A percentile compares a stretch with the other conserved stretches of the same genome.
phyloP scores from a whole-genome alignment of 805 yeast genomes.

The Yarrowia sp. region DNA sequence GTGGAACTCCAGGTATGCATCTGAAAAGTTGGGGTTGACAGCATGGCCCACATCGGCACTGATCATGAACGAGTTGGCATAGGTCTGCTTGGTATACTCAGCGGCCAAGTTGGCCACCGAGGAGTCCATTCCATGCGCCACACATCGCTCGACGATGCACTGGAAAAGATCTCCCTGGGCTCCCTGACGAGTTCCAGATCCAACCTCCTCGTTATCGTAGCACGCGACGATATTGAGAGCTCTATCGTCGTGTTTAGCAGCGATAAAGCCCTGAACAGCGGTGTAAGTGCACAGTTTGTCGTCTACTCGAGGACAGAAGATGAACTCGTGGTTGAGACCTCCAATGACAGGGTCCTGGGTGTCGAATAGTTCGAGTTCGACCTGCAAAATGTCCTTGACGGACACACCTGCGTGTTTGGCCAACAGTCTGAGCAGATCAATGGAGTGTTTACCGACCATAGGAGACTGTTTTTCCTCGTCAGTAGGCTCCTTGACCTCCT shows the following conservation, averaged over 20 bases:
- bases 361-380: constrained; percentile 82
- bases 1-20: constrained; percentile 75
- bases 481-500: constrained; percentile 54
- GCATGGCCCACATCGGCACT: constrained; percentile 88
- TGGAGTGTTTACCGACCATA: constrained; percentile 69
- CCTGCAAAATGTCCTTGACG: constrained; percentile 67
- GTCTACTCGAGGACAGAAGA: constrained; percentile 83
- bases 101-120: constrained; percentile 40
- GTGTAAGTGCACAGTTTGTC: constrained; percentile 84
- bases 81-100: constrained; percentile 54
- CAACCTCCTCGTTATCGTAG: constrained; percentile 85
- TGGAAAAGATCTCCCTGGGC: constrained; percentile 80
- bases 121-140: constrained; percentile 46
- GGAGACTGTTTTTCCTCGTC: constrained; percentile 73
- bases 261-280: constrained; percentile 61
- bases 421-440: constrained; percentile 70
- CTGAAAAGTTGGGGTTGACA: constrained; percentile 69
- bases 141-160: constrained; percentile 61
- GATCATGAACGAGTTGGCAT: constrained; percentile 77
- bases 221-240: constrained; percentile 62
- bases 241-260: constrained; percentile 48
- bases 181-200: constrained; percentile 81
- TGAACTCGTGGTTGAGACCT: constrained; percentile 76
- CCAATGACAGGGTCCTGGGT: constrained; percentile 81
- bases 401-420: constrained; percentile 65